phyloP scores from a whole-genome alignment of 495 filamentous ascomycete species.

The Penicillium goetzii region DNA sequence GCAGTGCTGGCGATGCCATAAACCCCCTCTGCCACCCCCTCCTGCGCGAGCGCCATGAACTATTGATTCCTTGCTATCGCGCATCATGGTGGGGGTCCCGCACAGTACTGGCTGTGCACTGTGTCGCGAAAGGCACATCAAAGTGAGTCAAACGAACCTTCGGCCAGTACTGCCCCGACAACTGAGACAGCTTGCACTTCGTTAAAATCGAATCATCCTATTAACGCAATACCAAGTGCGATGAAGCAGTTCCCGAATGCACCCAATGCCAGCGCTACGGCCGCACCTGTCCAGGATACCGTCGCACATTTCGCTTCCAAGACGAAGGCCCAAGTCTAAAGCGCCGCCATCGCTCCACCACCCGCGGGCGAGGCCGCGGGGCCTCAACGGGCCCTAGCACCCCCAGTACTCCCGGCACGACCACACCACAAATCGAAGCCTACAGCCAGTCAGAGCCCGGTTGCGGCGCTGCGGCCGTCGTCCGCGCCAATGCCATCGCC shows the following conservation, averaged over 20 bases:
- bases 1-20: constrained; percentile 7
- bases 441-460: constrained; percentile 9
- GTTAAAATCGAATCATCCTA: not conserved
- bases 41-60: constrained; percentile 18
- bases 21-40: not conserved
- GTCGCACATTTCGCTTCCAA: constrained; percentile 41
- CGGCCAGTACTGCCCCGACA: not conserved
- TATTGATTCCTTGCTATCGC: constrained; percentile 13
- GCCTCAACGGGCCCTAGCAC: constrained; percentile 12
- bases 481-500: constrained; percentile 33
- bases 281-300: constrained; percentile 43
- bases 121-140: constrained; percentile 44
- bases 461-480: constrained; percentile 22
- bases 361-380: constrained; percentile 17
- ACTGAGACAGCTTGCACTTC: not conserved
- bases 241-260: constrained; percentile 40
- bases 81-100: constrained; percentile 44
- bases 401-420: constrained; percentile 11
- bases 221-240: constrained; percentile 30
- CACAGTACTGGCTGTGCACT: constrained; percentile 44
- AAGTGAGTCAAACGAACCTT: constrained; percentile 23
- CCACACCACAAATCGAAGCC: constrained; percentile 3
- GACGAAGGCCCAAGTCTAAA: constrained; percentile 41
- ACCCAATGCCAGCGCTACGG: constrained; percentile 42
- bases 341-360: constrained; percentile 28